These are phyloP conservation scores for Deinandra increscens DNA, from an alignment of 129 eudicot species.

Conservation along the genomic window DNA sequence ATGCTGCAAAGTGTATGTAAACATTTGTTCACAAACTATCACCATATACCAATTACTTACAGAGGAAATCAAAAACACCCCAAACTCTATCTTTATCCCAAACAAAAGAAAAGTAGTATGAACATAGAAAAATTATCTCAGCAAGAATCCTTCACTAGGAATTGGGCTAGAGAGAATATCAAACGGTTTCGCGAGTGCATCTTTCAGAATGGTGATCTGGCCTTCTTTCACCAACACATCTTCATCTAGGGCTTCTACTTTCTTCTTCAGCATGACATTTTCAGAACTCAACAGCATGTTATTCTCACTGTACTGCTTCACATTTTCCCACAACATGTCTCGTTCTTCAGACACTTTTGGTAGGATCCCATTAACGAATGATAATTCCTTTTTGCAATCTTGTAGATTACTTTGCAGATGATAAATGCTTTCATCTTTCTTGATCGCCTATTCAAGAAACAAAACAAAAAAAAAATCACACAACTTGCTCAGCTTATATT, in stretches of 20 bases:
- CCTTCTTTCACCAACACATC: conserved; percentile 89
- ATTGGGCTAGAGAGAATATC: conserved; percentile 68
- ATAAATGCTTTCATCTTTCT: conserved; percentile 75
- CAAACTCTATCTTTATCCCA: conserved; percentile 16
- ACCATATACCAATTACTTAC: conserved; percentile 29
- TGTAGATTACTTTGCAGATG: conserved; percentile 65
- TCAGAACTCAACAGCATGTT: conserved; percentile 73
- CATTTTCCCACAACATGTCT: conserved; percentile 89
- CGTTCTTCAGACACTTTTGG: conserved; percentile 86
- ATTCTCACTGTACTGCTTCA: conserved; percentile 70
- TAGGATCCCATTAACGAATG: conserved; percentile 56
- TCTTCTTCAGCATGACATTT: conserved; percentile 65
- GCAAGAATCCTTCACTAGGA: conserved; percentile 42
- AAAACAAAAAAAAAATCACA: conserved; percentile 5
- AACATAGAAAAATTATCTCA: conserved; percentile 27
- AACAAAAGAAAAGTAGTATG: conserved; percentile 16
- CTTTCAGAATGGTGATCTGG: conserved; percentile 86
- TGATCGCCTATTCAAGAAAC: conserved; percentile 49
- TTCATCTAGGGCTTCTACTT: conserved; percentile 77
- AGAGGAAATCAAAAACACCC: conserved; percentile 21
- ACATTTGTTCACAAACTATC: conserved; percentile 26
- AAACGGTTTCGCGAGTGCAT: conserved; percentile 68
- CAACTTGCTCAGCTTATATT: background rate
- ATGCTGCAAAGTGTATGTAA: conserved; percentile 23
- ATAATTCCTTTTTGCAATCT: conserved; percentile 69